A percentile compares a stretch with the other conserved stretches of the same genome.
Conservation (phyloP, 306 rosid genomes). For the Medicago arabica region DNA sequence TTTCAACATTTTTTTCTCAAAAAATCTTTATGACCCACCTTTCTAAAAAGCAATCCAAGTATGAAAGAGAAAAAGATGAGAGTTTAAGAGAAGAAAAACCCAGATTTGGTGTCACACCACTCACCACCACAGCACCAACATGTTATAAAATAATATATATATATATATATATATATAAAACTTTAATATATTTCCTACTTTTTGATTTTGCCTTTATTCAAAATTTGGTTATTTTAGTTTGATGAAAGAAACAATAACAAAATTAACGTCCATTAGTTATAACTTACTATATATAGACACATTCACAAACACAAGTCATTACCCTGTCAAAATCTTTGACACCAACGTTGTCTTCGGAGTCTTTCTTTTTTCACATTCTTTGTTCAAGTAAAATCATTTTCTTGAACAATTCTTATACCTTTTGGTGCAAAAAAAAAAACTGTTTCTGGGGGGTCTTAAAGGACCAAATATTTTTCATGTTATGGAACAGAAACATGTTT, state of each 20-base stretch:
- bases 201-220: constrained; percentile 3
- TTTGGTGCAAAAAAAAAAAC: constrained; percentile 28
- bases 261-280: constrained; percentile 61
- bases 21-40: neutral
- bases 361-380: constrained; percentile 23
- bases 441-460: constrained; percentile 34
- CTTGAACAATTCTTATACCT: constrained; percentile 34
- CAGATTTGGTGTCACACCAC: constrained; percentile 36
- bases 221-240: constrained; percentile 13
- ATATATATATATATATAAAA: too few species aligned
- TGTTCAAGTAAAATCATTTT: constrained; percentile 38
- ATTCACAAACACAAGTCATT: constrained; percentile 39
- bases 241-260: constrained; percentile 31
- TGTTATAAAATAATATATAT: constrained; percentile 2
- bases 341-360: constrained; percentile 53
- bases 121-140: neutral
- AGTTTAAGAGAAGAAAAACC: constrained; percentile 22
- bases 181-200: neutral
- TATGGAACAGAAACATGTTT: constrained; percentile 94
- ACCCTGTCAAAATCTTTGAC: constrained; percentile 50
- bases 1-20: too few species aligned
- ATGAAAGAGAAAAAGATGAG: constrained; percentile 7
- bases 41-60: neutral
- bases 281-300: constrained; percentile 62
- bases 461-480: constrained; percentile 33